Evolutionary conservation across 169 alveolate genomes (phyloP).

Genomic region (Toxoplasma gondii): DNA sequence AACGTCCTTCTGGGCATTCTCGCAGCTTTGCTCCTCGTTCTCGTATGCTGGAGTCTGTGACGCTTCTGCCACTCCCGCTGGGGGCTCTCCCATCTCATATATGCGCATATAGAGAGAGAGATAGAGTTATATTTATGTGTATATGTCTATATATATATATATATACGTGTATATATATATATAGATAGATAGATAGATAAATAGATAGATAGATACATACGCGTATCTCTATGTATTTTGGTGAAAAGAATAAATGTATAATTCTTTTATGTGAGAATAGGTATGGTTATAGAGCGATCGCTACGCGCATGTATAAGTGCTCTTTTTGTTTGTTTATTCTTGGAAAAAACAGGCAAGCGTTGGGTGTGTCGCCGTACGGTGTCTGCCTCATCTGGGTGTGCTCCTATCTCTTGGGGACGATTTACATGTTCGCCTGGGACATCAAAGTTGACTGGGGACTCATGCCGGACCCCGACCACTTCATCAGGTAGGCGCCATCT

Average conservation of each 20-base stretch:
- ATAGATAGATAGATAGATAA: no score
- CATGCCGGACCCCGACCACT: slow-evolving; percentile 24
- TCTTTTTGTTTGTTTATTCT: no score
- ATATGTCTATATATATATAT: neutral
- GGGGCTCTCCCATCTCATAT: neutral
- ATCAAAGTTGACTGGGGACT: slow-evolving; percentile 13
- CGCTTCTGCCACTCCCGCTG: no score
- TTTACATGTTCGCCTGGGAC: slow-evolving; percentile 34
- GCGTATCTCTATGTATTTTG: neutral
- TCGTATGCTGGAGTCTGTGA: no score
- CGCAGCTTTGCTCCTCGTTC: no score
- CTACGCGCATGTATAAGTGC: neutral
- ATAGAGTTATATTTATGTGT: neutral
- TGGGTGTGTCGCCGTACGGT: slow-evolving; percentile 10
- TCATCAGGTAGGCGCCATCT: neutral
- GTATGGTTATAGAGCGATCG: no score
- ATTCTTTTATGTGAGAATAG: neutral
- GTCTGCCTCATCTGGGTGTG: slow-evolving; percentile 21
- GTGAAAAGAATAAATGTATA: neutral
- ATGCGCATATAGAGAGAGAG: neutral
- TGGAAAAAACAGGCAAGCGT: neutral
- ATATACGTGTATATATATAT: neutral
- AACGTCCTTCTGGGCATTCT: no score
- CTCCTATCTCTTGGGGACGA: neutral
- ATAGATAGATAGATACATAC: no score